Base-by-base conservation (phyloP, 2,329 filamentous ascomycete genomes). In the Penicillium sp. region DNA sequence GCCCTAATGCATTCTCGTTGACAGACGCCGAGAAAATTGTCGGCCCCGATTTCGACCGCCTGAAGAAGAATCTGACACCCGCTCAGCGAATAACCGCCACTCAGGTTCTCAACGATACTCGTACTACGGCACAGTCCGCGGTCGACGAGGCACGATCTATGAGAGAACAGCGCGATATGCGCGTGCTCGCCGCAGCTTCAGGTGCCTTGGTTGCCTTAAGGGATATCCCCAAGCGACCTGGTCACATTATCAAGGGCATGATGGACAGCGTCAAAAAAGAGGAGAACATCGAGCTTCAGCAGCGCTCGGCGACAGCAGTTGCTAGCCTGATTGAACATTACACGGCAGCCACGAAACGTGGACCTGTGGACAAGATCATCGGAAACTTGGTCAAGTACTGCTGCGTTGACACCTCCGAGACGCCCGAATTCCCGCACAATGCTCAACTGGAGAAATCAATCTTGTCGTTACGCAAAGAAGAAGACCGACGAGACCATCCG, bases 201-300 rank as follows among this genome's bases (percentile, higher is more conserved):
- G 91, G 90, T 58, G 92, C 92, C 9, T 76, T 97, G 50, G 89
- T 99, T 42, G 88, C 91, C n/a, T 86, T 97, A 75, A 85, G 86
- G 51, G 82, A 89, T 24, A 81, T 97, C 8, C 93, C 95, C 0
- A 97, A 96, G 82, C 97, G 96, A 69, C 91, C 93, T 8, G 91
- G 90, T 55, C 84, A 87, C 15, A 85, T 96, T 10, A 99, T 99
- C 75, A 97, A 96, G 74, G 90, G 87, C 2, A 89, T 99, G 73
- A 99, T 99, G 94, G 94, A 99, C 70, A 97, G 93, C 65, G 84
- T 99, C 67, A 99, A 97, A 74, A 87, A 86, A 30, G 95, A 99
- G 68, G 94, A 97, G 64, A 97, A 95, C 65, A 75, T 88, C 23
- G 90, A 94, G 60, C 79, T 99, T 1, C 94, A 99, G 70, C 85